Base-by-base conservation (phyloP, 345 rosid genomes). In the Salix brachista region DNA sequence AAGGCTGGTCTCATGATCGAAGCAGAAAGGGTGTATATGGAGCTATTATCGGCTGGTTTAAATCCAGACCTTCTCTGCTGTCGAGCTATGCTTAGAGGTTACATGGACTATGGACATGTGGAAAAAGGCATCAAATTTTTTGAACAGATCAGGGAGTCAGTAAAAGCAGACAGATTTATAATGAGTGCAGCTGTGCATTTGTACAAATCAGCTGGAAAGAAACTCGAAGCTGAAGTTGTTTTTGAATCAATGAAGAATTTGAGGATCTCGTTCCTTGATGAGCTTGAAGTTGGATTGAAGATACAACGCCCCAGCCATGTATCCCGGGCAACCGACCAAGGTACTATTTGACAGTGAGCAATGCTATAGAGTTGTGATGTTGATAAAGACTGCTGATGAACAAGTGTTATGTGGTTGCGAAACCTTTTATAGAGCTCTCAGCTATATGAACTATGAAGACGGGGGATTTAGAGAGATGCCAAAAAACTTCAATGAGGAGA, bases 31-130 rank as follows among this genome's bases (percentile, higher is more conserved):
- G 86, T 89, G 60, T 91, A 85, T 65, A 60, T 76, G 68, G 78
- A 86, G 75, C 79, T 89, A 69, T 54, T 78, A 3, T 42, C 77
- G 32, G 76, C 77, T 61, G 89, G 88, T 71, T 65, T 88, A 73
- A 79, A 67, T 82, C 91, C 92, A 56, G 90, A 89, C 72, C 75
- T 80, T 69, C 80, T 85, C 28, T 90, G 91, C 79, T 81, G 61
- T 50, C 85, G 87, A 41, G 82, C 84, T 44, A 87, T 91, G 88
- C 81, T 89, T 14, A 87, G 88, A 82, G 92, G 93, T 60, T 91
- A 88, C 84, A 28, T 89, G 85, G 87, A 85, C 60, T 80, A 75
- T 70, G 91, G 91, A 81, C 70, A 71, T 25, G 88, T 83, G 9
- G 86, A 83, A 80, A 86, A 88, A 78, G 96, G 92, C 17, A 80